Evolutionary conservation across 192 early-diverging fungal species (phyloP), one percentile per base, ranked within the genome.

Genomic region (Allomyces arbusculus): DNA sequence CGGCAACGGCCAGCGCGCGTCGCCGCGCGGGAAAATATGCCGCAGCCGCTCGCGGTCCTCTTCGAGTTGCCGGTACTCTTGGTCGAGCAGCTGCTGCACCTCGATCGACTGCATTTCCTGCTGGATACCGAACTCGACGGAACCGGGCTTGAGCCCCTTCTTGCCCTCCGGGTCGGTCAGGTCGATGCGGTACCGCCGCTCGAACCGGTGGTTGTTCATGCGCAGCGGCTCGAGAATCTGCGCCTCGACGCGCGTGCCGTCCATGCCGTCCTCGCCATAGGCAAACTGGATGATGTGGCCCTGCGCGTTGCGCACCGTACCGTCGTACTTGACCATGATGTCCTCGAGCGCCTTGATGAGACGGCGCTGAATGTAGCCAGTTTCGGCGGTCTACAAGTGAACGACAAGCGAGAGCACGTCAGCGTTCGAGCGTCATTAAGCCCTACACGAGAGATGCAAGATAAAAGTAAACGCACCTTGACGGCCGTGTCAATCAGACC

Each of bases 211-310:
- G 74, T 95, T 76, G 67, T 72, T 77, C 66, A 85, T 79, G 62
- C 77, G 78, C 67, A 96, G 82, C 44, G 84, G 76, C 23, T 82
- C 78, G 23, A 99, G 69, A 22, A 76, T 80, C 71, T 95, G 95
- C 23, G 72, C 75, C 76, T 99, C 92, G 50, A 97, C 87, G 65
- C 79, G 81, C 66, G 84, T 87, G 22, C 85, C 91, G 74, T 99
- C 95, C 90, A 97, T 94, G 62, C 94, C 94, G 72, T 99, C 95
- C 71, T 99, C 95, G 63, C 95, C 95, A 73, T 97, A 99, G 68
- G 82, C 85, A 79, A 97, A 99, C 78, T 99, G 92, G 22, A 99
- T 76, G 55, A 99, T 81, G 69, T 93, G 86, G 23, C 92, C 93
- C 24, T 89, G 77, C 11, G 95, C 90, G 79, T 97, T 92, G 40